Conservation (phyloP, 2,329 filamentous ascomycete species). For the Davidsoniella eucalypti region DNA sequence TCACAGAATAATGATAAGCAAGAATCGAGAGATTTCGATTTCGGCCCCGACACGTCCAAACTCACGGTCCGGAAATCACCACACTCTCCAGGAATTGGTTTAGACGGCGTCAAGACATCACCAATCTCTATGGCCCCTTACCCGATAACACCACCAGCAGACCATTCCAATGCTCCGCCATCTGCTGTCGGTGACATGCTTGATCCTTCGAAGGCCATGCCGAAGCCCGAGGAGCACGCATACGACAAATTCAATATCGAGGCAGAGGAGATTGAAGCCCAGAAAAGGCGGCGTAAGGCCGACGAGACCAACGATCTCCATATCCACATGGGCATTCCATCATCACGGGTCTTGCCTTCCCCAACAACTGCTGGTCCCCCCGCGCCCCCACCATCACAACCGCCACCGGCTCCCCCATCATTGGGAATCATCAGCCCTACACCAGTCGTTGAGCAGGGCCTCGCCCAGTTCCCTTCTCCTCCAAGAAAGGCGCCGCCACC, state of each 20-base stretch:
- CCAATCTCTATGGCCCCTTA: conserved; percentile 46
- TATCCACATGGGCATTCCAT: conserved; percentile 35
- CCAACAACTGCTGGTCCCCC: conserved; percentile 30
- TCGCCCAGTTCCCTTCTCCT: conserved; percentile 37
- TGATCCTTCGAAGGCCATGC: conserved; percentile 43
- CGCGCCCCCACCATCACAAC: conserved; percentile 34
- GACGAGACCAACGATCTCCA: conserved; percentile 30
- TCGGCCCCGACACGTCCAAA: neutral
- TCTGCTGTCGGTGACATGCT: conserved; percentile 34
- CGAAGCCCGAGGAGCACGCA: conserved; percentile 42
- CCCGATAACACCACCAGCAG: conserved; percentile 46
- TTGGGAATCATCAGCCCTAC: conserved; percentile 25
- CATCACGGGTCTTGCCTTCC: conserved; percentile 32
- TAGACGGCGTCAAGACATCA: conserved; percentile 33
- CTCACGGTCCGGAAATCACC: conserved; percentile 16
- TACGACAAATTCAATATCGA: conserved; percentile 39
- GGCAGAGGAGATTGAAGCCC: conserved; percentile 30
- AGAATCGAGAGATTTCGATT: conserved; percentile 7
- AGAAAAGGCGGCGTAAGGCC: conserved; percentile 29
- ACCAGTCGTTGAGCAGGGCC: conserved; percentile 27
- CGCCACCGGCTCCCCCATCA: conserved; percentile 25
- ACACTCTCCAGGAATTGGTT: conserved; percentile 33
- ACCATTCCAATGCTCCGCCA: conserved; percentile 25
- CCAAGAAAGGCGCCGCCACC: conserved; percentile 74
- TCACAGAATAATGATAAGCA: conserved; percentile 5